Evolutionary conservation across 2,329 filamentous ascomycete genomes (phyloP).

Genomic region (Pseudocercospora fijiensis): DNA sequence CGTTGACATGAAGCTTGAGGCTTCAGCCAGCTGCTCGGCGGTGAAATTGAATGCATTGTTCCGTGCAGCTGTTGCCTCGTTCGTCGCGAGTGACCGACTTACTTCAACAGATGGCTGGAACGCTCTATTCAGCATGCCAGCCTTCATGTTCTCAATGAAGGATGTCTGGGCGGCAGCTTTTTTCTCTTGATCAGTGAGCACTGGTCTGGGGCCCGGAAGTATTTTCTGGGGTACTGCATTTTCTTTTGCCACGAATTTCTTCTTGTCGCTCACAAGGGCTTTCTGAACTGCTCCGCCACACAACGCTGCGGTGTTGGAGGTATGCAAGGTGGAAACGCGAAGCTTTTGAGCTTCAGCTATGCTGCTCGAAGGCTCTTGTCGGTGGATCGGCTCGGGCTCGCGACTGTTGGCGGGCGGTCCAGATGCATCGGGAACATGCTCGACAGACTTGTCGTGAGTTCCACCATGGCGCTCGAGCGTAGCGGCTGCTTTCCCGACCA

Average conservation of each 20-base stretch:
- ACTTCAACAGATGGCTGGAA: too few species aligned
- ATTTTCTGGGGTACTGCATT: neutral
- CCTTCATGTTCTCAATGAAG: neutral
- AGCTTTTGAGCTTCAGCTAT: neutral
- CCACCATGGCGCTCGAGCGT: neutral
- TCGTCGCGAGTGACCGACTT: neutral
- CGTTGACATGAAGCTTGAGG: slow-evolving; percentile 8
- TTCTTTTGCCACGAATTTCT: neutral
- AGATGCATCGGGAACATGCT: neutral
- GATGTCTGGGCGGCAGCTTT: neutral
- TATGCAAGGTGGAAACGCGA: neutral
- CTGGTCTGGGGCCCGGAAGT: neutral
- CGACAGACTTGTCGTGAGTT: neutral
- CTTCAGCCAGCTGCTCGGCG: slow-evolving; percentile 17
- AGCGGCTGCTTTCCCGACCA: neutral
- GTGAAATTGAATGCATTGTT: slow-evolving; percentile 12
- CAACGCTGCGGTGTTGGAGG: neutral
- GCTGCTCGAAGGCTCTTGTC: neutral
- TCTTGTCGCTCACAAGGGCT: neutral
- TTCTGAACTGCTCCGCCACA: neutral
- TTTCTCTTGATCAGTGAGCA: neutral
- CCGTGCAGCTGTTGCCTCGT: neutral
- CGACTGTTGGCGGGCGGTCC: neutral
- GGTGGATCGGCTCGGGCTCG: neutral
- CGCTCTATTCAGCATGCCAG: neutral